These are phyloP conservation scores for Mortierella sp. DNA, from an alignment of 371 early-diverging fungal genomes.

Conservation along the genomic window DNA sequence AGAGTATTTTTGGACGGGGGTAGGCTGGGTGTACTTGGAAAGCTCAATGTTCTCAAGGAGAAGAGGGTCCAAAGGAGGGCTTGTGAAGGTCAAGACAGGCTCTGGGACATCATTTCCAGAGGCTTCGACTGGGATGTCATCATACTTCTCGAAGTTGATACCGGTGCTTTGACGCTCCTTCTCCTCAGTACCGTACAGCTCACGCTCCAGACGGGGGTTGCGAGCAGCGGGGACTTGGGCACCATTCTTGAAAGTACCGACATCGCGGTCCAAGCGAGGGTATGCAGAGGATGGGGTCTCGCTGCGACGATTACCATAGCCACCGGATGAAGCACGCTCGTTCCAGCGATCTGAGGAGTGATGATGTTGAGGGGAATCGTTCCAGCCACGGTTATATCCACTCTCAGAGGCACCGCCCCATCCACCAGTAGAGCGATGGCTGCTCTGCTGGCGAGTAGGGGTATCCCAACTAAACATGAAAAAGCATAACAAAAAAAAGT, in stretches of 20 bases:
- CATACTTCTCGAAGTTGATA: slow-evolving; percentile 98
- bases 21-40: slow-evolving; percentile 92
- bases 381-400: slow-evolving; percentile 56
- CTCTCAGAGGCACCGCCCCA: slow-evolving; percentile 57
- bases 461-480: slow-evolving; percentile 38
- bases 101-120: slow-evolving; percentile 85
- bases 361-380: slow-evolving; percentile 18
- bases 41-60: slow-evolving; percentile 93
- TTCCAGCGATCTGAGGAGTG: slow-evolving; percentile 41
- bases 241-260: slow-evolving; percentile 79
- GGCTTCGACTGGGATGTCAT: slow-evolving; percentile 96
- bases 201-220: slow-evolving; percentile 82
- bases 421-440: slow-evolving; percentile 9
- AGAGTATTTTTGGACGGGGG: slow-evolving; percentile 96
- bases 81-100: slow-evolving; percentile 73
- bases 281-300: slow-evolving; percentile 60
- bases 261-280: slow-evolving; percentile 60
- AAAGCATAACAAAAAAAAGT: background rate
- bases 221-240: slow-evolving; percentile 78
- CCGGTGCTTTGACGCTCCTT: slow-evolving; percentile 82
- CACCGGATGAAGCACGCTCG: slow-evolving; percentile 60
- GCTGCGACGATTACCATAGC: slow-evolving; percentile 62
- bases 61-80: slow-evolving; percentile 87
- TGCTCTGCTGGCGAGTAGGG: slow-evolving; percentile 28
- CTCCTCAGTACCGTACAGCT: slow-evolving; percentile 84